These are phyloP conservation scores for Metarhizium anisopliae DNA, from an alignment of 2,329 filamentous ascomycete species.

Conservation along the genomic window DNA sequence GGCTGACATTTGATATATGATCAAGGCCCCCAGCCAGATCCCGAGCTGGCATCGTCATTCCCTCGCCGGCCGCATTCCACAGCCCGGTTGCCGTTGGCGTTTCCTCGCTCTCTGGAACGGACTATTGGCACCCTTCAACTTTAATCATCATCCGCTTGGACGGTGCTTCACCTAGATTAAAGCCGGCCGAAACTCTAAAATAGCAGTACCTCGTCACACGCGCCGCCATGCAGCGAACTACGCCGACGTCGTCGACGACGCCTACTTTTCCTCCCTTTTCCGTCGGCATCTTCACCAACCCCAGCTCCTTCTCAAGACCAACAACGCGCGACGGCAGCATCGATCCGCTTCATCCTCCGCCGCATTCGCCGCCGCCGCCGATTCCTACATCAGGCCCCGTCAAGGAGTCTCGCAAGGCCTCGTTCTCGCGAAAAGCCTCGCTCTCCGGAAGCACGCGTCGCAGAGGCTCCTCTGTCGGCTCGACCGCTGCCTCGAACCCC, in stretches of 20 bases:
- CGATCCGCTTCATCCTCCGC: conserved; percentile 11
- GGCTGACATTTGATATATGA: not conserved
- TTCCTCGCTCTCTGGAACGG: no score
- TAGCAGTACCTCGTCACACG: not conserved
- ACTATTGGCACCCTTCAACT: no score
- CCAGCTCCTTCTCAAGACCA: conserved; percentile 19
- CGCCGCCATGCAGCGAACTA: conserved; percentile 7
- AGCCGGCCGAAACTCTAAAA: not conserved
- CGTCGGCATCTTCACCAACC: conserved; percentile 20
- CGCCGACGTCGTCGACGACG: conserved; percentile 14
- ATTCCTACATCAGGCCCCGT: not conserved
- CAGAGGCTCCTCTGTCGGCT: conserved; percentile 25
- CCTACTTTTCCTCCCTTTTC: conserved; percentile 28
- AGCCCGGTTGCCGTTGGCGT: not conserved
- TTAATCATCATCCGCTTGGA: not conserved
- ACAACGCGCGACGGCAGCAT: conserved; percentile 25
- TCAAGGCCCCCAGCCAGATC: not conserved
- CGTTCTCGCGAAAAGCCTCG: conserved; percentile 45
- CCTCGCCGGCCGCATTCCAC: not conserved
- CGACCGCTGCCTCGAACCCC: conserved; percentile 26
- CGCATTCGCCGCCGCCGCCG: not conserved
- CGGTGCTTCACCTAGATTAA: not conserved
- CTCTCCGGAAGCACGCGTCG: conserved; percentile 38
- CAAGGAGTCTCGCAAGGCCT: conserved; percentile 39
- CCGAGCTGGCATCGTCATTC: not conserved